These are phyloP conservation scores for Inga oerstediana DNA, from an alignment of 306 rosid genomes.

Conservation along the genomic window DNA sequence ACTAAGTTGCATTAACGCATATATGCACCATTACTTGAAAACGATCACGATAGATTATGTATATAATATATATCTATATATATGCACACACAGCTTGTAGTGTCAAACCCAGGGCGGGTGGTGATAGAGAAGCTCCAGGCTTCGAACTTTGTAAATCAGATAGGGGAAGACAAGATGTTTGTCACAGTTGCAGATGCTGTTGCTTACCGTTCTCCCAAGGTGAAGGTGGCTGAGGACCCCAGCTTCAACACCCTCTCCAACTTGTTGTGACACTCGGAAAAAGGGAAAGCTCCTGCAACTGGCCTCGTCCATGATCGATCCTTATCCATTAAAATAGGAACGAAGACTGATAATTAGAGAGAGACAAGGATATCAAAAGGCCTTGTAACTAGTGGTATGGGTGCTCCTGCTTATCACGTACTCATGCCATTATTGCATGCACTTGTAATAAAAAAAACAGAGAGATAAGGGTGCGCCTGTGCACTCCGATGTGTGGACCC, in stretches of 20 bases:
- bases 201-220: conserved; percentile 56
- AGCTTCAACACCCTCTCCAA: conserved; percentile 10
- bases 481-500: not conserved
- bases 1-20: not conserved
- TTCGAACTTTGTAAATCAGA: conserved; percentile 52
- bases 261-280: conserved; percentile 20
- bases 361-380: not conserved
- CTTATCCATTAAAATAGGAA: conserved; percentile 29
- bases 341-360: not conserved
- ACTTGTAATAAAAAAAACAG: not conserved
- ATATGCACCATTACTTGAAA: not conserved
- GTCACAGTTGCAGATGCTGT: conserved; percentile 90
- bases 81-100: conserved; percentile 63
- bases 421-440: too few relatives aligned
- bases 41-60: not conserved
- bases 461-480: not conserved
- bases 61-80: too few relatives aligned
- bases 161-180: conserved; percentile 80
- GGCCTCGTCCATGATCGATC: conserved; percentile 21
- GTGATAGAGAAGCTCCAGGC: conserved; percentile 83
- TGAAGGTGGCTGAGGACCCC: conserved; percentile 57
- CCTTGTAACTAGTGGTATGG: too few relatives aligned
- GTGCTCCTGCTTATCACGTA: too few relatives aligned
- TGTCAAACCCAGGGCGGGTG: conserved; percentile 81
- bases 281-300: not conserved